Percentiles rank a stretch among this genome's conserved stretches.
These are phyloP conservation scores for Suhomyces emberorum DNA, from an alignment of 805 yeast species.

Conservation along the genomic window DNA sequence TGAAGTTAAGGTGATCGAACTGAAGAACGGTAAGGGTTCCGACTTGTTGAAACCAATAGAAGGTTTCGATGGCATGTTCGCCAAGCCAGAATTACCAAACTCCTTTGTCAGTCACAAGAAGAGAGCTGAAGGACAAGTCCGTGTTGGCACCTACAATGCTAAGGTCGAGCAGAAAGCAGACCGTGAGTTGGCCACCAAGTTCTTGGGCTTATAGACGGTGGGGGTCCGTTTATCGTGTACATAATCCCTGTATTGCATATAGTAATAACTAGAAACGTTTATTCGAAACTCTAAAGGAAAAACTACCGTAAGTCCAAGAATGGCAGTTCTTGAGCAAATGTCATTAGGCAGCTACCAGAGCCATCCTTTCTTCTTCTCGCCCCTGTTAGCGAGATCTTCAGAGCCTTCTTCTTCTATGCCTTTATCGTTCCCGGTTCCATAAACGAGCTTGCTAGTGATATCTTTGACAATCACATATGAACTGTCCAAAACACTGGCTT, in stretches of 20 bases:
- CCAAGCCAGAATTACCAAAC: conserved; percentile 41
- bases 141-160: conserved; percentile 16
- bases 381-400: conserved; percentile 1
- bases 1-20: conserved; percentile 50
- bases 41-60: conserved; percentile 64
- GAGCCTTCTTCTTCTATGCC: conserved; percentile 8
- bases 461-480: conserved; percentile 14
- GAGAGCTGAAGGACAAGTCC: conserved; percentile 24
- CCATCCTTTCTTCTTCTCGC: conserved; percentile 12
- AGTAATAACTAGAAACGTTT: background rate
- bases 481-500: conserved; percentile 7
- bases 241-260: background rate
- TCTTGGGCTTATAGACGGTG: conserved; percentile 29
- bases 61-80: conserved; percentile 70
- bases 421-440: conserved; percentile 1
- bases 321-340: no score
- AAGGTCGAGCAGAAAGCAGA: conserved; percentile 24
- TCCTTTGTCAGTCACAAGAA: conserved; percentile 30
- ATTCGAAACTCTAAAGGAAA: background rate
- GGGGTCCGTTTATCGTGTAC: background rate
- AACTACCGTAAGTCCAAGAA: no score
- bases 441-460: conserved; percentile 7
- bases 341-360: background rate
- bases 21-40: conserved; percentile 56
- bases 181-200: conserved; percentile 26